Evolutionary conservation across 23 red algal species (phyloP).

Genomic region (Gracilaria gracilis): DNA sequence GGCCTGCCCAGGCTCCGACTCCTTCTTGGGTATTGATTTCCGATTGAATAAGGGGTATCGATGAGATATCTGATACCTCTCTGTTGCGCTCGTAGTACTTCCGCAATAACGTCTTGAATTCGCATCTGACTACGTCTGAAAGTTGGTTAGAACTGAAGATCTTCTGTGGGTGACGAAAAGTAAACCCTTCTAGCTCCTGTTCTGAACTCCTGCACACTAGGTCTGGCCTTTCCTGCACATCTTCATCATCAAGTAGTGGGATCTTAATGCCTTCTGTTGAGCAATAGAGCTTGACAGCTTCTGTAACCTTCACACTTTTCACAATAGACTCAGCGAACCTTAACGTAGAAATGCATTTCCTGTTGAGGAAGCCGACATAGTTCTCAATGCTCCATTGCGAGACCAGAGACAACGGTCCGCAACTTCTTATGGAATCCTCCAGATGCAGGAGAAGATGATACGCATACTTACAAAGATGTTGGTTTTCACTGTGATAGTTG

Average conservation of each 20-base stretch:
- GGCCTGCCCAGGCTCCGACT: background rate
- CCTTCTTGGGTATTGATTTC: background rate
- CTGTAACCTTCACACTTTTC: background rate
- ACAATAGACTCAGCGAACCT: constrained; percentile 21
- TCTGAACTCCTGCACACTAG: background rate
- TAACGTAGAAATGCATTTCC: background rate
- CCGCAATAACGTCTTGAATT: background rate
- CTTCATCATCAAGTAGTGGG: background rate
- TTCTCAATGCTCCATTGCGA: constrained; percentile 23
- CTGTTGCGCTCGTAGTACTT: background rate
- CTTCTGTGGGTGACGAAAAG: background rate
- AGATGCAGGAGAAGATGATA: constrained; percentile 27
- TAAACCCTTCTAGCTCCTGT: background rate
- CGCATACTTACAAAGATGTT: constrained; percentile 2
- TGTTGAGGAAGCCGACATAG: background rate
- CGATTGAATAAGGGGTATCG: background rate
- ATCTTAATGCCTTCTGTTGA: background rate
- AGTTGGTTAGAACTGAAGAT: background rate
- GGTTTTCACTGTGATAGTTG: background rate
- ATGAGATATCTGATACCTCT: background rate
- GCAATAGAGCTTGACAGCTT: background rate
- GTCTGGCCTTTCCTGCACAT: background rate
- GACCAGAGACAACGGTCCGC: constrained; percentile 3
- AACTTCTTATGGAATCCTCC: background rate
- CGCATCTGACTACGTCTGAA: background rate